Conservation (phyloP, 2,329 filamentous ascomycete species). For the Ophiostoma montium region DNA sequence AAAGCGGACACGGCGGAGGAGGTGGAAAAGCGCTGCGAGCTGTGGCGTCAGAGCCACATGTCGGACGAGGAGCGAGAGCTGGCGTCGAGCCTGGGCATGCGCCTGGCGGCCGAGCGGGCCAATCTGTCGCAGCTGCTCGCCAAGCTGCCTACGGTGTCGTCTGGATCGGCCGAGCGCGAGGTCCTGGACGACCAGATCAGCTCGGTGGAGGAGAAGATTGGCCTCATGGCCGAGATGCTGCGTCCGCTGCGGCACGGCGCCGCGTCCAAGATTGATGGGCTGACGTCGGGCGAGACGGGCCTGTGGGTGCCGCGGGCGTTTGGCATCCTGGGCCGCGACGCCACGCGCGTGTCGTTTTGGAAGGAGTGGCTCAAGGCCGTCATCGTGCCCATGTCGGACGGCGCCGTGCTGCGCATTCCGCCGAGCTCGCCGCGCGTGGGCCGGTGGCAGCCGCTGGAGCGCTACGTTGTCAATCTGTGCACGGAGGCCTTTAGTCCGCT, state of each 20-base stretch:
- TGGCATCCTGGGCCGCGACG: slow-evolving; percentile 77
- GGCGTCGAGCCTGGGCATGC: slow-evolving; percentile 78
- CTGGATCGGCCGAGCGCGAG: slow-evolving; percentile 70
- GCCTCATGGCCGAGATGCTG: slow-evolving; percentile 89
- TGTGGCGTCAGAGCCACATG: slow-evolving; percentile 77
- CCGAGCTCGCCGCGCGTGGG: slow-evolving; percentile 81
- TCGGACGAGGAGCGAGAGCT: slow-evolving; percentile 82
- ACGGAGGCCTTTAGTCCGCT: slow-evolving; percentile 87
- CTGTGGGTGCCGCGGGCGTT: slow-evolving; percentile 93
- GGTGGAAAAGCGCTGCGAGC: slow-evolving; percentile 68
- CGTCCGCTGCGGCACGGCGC: slow-evolving; percentile 86
- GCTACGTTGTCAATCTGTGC: slow-evolving; percentile 93
- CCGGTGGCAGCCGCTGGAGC: slow-evolving; percentile 89
- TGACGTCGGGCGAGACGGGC: slow-evolving; percentile 89
- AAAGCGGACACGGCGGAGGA: slow-evolving; percentile 70
- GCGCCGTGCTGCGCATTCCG: slow-evolving; percentile 67
- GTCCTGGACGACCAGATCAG: slow-evolving; percentile 87
- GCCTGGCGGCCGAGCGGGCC: slow-evolving; percentile 74
- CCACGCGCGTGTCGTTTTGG: slow-evolving; percentile 79
- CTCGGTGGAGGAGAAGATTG: slow-evolving; percentile 91
- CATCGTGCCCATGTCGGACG: slow-evolving; percentile 90
- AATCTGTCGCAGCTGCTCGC: slow-evolving; percentile 80
- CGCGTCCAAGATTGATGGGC: slow-evolving; percentile 89
- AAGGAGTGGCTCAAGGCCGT: slow-evolving; percentile 96
- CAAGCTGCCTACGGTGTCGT: slow-evolving; percentile 64